Conservation (phyloP, 2,329 filamentous ascomycete genomes). For the Westerdykella aurantiaca region DNA sequence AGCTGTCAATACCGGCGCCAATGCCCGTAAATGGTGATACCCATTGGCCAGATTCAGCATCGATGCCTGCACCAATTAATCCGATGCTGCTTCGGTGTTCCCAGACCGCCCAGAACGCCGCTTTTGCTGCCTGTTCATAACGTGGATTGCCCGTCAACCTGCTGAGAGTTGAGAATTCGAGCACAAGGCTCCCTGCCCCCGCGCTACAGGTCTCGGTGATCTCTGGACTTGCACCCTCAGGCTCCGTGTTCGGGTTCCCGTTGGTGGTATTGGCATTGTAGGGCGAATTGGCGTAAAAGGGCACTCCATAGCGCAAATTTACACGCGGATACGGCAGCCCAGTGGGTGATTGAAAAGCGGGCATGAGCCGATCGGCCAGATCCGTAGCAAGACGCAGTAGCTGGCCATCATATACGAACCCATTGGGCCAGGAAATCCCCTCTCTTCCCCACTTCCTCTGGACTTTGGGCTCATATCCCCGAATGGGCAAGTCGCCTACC, state of each 20-base stretch:
- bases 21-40: slow-evolving; percentile 86
- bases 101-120: slow-evolving; percentile 98
- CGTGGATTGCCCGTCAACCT: slow-evolving; percentile 76
- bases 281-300: slow-evolving; percentile 85
- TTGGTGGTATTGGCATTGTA: slow-evolving; percentile 55
- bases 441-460: slow-evolving; percentile 29
- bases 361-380: slow-evolving; percentile 74
- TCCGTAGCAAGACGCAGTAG: slow-evolving; percentile 84
- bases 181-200: slow-evolving; percentile 87
- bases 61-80: slow-evolving; percentile 84
- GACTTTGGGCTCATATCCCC: slow-evolving; percentile 59
- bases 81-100: slow-evolving; percentile 75
- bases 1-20: slow-evolving; percentile 93
- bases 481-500: slow-evolving; percentile 80
- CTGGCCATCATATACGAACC: slow-evolving; percentile 81
- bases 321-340: slow-evolving; percentile 93
- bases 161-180: slow-evolving; percentile 89
- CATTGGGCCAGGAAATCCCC: slow-evolving; percentile 65
- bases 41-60: slow-evolving; percentile 87
- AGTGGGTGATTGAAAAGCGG: slow-evolving; percentile 85
- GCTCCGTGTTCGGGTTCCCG: slow-evolving; percentile 43
- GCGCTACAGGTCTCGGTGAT: slow-evolving; percentile 96
- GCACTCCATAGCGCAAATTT: slow-evolving; percentile 83
- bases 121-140: slow-evolving; percentile 86
- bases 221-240: slow-evolving; percentile 52